phyloP scores from a whole-genome alignment of 306 rosid species.

The Citrullus colocynthis region DNA sequence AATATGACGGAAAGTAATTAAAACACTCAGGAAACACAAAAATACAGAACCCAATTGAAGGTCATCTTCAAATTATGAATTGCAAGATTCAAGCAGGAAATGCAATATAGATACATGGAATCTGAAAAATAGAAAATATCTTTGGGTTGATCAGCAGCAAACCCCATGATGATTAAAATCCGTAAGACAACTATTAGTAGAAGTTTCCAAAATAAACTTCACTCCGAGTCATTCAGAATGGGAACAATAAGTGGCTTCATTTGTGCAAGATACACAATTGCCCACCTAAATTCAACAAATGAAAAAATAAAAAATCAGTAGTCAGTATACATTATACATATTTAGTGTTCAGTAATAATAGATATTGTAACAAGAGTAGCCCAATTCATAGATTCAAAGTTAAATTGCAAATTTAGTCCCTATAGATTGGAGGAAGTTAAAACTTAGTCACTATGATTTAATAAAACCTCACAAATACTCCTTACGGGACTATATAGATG shows the following conservation, averaged over 20 bases:
- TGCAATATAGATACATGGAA: constrained; percentile 4
- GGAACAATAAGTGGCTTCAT: constrained; percentile 99
- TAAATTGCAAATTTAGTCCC: no score
- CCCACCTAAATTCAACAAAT: constrained; percentile 64
- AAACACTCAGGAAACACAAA: not conserved
- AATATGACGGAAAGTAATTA: not conserved
- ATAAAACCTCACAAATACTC: no score
- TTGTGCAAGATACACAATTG: constrained; percentile 91
- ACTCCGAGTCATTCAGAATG: constrained; percentile 66
- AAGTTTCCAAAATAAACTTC: constrained; percentile 9
- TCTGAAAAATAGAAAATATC: not conserved
- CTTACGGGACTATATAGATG: no score
- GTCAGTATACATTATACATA: not conserved
- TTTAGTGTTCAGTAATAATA: not conserved
- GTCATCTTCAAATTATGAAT: not conserved
- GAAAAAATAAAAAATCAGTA: not conserved
- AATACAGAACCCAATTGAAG: not conserved
- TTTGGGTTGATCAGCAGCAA: constrained; percentile 1
- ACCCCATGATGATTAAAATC: constrained; percentile 1
- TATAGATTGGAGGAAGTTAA: no score
- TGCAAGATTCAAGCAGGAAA: constrained; percentile 5
- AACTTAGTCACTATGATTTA: no score
- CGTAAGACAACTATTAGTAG: not conserved
- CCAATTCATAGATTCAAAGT: not conserved
- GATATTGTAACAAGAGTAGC: not conserved